These are phyloP conservation scores for Ceratocystiopsis sp. DNA, from an alignment of 2,329 filamentous ascomycete genomes.

Conservation along the genomic window DNA sequence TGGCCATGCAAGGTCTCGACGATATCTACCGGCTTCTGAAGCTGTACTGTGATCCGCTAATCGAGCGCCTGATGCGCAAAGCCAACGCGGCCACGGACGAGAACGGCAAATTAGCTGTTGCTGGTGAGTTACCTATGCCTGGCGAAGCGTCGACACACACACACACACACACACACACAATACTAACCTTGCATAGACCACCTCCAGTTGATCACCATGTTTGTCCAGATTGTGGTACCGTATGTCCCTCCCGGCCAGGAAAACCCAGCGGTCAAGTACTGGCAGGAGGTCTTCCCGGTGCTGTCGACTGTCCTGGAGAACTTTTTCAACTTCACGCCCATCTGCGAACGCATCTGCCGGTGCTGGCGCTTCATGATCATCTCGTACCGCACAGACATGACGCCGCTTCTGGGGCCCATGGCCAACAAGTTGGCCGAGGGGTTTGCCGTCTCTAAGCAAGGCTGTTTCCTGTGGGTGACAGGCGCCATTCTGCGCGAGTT, in stretches of 20 bases:
- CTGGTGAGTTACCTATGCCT: slow-evolving; percentile 34
- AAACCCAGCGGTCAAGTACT: slow-evolving; percentile 90
- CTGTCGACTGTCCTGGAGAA: slow-evolving; percentile 73
- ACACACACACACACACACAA: too few relatives aligned
- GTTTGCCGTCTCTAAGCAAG: slow-evolving; percentile 73
- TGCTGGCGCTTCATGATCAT: slow-evolving; percentile 97
- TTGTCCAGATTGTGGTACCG: slow-evolving; percentile 63
- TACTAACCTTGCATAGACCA: slow-evolving; percentile 42
- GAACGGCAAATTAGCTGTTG: slow-evolving; percentile 67
- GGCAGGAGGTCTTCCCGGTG: slow-evolving; percentile 81
- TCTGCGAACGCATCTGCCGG: slow-evolving; percentile 82
- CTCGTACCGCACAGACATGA: slow-evolving; percentile 79
- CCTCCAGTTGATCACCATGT: slow-evolving; percentile 79
- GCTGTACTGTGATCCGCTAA: slow-evolving; percentile 80
- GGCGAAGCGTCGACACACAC: too few relatives aligned
- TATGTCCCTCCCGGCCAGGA: slow-evolving; percentile 54
- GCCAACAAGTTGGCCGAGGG: slow-evolving; percentile 77
- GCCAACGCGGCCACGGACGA: slow-evolving; percentile 75
- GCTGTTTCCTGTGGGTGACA: slow-evolving; percentile 97
- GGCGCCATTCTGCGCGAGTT: slow-evolving; percentile 91
- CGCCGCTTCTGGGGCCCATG: slow-evolving; percentile 66
- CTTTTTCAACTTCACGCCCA: slow-evolving; percentile 72
- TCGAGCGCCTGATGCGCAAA: slow-evolving; percentile 69
- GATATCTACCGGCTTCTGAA: slow-evolving; percentile 78
- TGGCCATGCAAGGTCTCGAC: slow-evolving; percentile 65